A percentile compares a stretch with the other conserved stretches of the same genome.
Evolutionary conservation across 352 stramenopile genomes (phyloP).

Genomic region (Peronospora belbahrii): DNA sequence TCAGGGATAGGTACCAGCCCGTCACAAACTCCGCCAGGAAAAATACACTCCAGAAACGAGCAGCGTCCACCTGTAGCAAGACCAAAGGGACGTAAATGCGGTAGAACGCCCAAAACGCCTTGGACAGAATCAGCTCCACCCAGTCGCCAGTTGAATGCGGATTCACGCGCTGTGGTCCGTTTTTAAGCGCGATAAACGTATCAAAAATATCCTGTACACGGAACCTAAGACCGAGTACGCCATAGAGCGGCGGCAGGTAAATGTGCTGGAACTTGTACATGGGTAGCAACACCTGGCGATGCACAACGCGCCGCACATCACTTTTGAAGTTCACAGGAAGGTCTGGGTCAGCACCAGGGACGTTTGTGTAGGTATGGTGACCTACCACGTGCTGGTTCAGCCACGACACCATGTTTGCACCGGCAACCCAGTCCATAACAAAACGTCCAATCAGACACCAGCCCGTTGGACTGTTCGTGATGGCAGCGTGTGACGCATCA

Average conservation of each 20-base stretch:
- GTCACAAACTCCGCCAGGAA: conserved; percentile 85
- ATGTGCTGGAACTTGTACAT: conserved; percentile 91
- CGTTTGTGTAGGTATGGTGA: conserved; percentile 95
- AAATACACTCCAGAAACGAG: conserved; percentile 76
- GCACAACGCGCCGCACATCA: conserved; percentile 81
- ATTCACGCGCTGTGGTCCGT: conserved; percentile 89
- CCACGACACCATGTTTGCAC: conserved; percentile 90
- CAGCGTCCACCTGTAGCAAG: conserved; percentile 52
- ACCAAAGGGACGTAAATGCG: conserved; percentile 82
- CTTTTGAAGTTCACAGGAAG: conserved; percentile 84
- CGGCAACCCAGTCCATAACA: conserved; percentile 88
- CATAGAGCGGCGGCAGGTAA: conserved; percentile 91
- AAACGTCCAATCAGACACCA: conserved; percentile 73
- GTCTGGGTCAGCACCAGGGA: conserved; percentile 89
- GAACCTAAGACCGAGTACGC: conserved; percentile 91
- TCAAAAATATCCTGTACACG: conserved; percentile 88
- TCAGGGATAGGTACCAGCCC: conserved; percentile 90
- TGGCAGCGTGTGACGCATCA: conserved; percentile 87
- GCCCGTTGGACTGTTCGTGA: conserved; percentile 65
- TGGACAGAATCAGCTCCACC: conserved; percentile 80
- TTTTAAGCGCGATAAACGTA: conserved; percentile 79
- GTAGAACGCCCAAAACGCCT: conserved; percentile 87
- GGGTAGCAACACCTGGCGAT: conserved; percentile 74
- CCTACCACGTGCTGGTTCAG: conserved; percentile 93
- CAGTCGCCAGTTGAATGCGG: conserved; percentile 71